Base-by-base conservation (phyloP, 805 yeast genomes). In the Phaffomyces antillensis region DNA sequence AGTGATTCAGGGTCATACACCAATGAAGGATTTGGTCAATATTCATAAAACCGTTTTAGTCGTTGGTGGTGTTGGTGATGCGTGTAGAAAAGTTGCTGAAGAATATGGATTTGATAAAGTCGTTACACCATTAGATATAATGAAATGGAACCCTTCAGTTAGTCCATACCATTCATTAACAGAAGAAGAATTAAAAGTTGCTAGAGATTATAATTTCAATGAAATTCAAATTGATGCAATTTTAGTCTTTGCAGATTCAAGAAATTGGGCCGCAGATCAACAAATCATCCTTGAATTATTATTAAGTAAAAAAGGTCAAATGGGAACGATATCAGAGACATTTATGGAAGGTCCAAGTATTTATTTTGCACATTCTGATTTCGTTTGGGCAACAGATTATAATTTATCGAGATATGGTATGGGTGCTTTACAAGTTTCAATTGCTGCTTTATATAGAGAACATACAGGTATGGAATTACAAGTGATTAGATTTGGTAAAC, bases 221-320 rank as follows among this genome's bases (percentile, higher is more conserved):
- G 76, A 81, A 60, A 70, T 76, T 34, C 64, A 72, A 18, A 84
- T 88, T 50, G 90, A 88, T 51, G 95, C 91, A 13, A 83, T 88
- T 46, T 68, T 88, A 60, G 95, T 87, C 38, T 88, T 88, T 70
- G 96, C 96, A 11, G 96, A 88, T 67, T 81, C 93, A 8, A 76
- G 95, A 66, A 88, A 86, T 60, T 86, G 95, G 95, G 95, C 95
- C 37, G 88, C 87, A 26, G 96, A 88, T 64, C 89, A 86, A 64
- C 96, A 88, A 64, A 86, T 88, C 60, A 86, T 87, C 49, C 70
- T 86, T 60, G 96, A 88, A 59, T 70, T 88, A 56, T 72, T 88
- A 43, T 70, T 87, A 63, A 80, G 89, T 45, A 76, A 84, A 54
- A 68, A 76, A 47, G 96, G 96, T 57, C 78, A 75, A 36, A 83